A percentile compares a stretch with the other conserved stretches of the same genome.
Conservation (phyloP, 176 grass and related monocot species). For the Thalia dealbata region DNA sequence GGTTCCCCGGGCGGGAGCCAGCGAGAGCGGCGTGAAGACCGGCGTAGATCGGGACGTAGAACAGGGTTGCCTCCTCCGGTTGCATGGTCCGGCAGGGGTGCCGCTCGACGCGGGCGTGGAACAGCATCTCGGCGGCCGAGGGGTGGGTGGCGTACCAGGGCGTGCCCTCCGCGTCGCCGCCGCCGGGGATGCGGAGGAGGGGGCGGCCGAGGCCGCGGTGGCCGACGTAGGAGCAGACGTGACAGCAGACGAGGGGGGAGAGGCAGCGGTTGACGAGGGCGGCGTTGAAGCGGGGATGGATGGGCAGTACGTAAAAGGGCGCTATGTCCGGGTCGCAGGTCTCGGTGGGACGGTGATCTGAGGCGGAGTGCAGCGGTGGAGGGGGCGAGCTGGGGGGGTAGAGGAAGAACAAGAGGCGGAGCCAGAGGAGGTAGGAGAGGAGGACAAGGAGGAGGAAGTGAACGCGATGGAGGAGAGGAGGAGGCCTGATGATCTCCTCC, state of each 20-base stretch:
- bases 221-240: conserved; percentile 26
- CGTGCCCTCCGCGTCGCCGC: background rate
- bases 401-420: conserved; percentile 3
- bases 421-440: conserved; percentile 12
- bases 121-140: conserved; percentile 4
- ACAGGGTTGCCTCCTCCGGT: background rate
- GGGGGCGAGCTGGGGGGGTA: background rate
- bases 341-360: background rate
- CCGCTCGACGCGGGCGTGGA: conserved; percentile 6
- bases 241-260: background rate
- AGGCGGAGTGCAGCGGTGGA: too few species aligned
- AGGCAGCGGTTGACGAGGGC: conserved; percentile 14
- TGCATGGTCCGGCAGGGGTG: background rate
- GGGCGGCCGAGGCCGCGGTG: conserved; percentile 30
- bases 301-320: background rate
- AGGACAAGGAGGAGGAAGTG: background rate
- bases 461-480: background rate
- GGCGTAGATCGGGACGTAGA: conserved; percentile 24
- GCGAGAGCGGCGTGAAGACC: conserved; percentile 2
- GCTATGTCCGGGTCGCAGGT: background rate
- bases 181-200: background rate
- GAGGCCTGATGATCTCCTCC: background rate
- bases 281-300: conserved; percentile 18
- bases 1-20: background rate
- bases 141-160: conserved; percentile 23